Conservation (phyloP, 768 basidiomycete species). For the Kwoniella heveanensis region DNA sequence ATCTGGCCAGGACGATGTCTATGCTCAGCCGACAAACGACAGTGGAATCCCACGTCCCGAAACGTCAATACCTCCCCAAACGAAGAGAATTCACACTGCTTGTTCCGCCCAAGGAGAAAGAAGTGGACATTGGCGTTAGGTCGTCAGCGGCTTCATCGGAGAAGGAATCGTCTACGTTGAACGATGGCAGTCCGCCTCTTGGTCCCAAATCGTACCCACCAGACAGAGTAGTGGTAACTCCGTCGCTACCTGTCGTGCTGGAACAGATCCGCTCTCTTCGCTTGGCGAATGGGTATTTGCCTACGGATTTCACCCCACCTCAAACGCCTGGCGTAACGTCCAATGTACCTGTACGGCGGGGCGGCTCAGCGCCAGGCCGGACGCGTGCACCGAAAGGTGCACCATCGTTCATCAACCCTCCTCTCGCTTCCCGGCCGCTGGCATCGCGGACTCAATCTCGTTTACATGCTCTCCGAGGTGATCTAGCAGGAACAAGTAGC, state of each 20-base stretch:
- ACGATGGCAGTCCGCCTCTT: slow-evolving; percentile 8
- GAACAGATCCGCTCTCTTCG: slow-evolving; percentile 40
- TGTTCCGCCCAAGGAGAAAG: slow-evolving; percentile 36
- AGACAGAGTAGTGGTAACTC: slow-evolving; percentile 47
- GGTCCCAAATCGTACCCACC: slow-evolving; percentile 13
- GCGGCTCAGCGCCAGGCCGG: slow-evolving; percentile 30
- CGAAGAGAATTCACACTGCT: slow-evolving; percentile 50
- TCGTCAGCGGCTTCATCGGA: slow-evolving; percentile 18
- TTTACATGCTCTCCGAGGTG: slow-evolving; percentile 28
- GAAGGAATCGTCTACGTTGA: slow-evolving; percentile 6
- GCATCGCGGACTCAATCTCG: slow-evolving; percentile 26
- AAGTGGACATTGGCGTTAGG: slow-evolving; percentile 21
- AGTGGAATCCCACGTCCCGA: slow-evolving; percentile 29
- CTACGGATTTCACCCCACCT: slow-evolving; percentile 14
- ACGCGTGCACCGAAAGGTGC: slow-evolving; percentile 19
- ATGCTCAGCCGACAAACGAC: slow-evolving; percentile 18
- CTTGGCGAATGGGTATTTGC: slow-evolving; percentile 26
- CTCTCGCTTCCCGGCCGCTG: slow-evolving; percentile 8
- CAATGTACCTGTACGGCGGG: slow-evolving; percentile 18
- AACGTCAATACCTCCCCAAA: slow-evolving; percentile 35
- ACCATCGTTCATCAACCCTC: slow-evolving; percentile 28
- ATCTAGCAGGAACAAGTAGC: background rate
- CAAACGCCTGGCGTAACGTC: slow-evolving; percentile 16
- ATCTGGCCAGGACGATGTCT: slow-evolving; percentile 34
- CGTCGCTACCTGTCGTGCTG: slow-evolving; percentile 39